phyloP scores from a whole-genome alignment of 805 yeast species.

The Pichia thaimueangensis region DNA sequence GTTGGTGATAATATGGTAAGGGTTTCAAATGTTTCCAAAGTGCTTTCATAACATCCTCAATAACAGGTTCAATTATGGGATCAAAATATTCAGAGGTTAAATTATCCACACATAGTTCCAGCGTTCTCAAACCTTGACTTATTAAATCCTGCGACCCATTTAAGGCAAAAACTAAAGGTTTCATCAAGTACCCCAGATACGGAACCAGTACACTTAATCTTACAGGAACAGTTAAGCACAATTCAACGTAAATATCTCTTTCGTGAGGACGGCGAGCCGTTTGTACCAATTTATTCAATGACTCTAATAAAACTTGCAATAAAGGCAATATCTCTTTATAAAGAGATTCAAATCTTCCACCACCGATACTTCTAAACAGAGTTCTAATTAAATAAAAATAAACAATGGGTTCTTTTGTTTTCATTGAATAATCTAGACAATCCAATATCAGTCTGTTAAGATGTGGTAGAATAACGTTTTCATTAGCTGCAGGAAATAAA shows the following conservation, averaged over 20 bases:
- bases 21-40: slow-evolving; percentile 89
- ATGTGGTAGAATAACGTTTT: slow-evolving; percentile 82
- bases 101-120: slow-evolving; percentile 94
- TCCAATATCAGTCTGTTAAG: slow-evolving; percentile 75
- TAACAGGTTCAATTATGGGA: slow-evolving; percentile 93
- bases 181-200: slow-evolving; percentile 78
- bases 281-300: slow-evolving; percentile 73
- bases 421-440: slow-evolving; percentile 71
- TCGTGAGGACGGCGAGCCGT: slow-evolving; percentile 86
- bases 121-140: slow-evolving; percentile 88
- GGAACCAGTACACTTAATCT: slow-evolving; percentile 91
- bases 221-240: slow-evolving; percentile 94
- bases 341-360: slow-evolving; percentile 89
- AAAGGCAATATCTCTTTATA: slow-evolving; percentile 92
- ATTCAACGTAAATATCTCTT: slow-evolving; percentile 88
- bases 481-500: slow-evolving; percentile 81
- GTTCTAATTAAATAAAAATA: slow-evolving; percentile 86
- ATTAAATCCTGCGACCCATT: slow-evolving; percentile 88
- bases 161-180: slow-evolving; percentile 85
- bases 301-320: slow-evolving; percentile 77
- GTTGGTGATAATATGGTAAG: slow-evolving; percentile 89
- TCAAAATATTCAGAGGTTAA: slow-evolving; percentile 94
- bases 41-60: slow-evolving; percentile 90
- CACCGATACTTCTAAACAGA: slow-evolving; percentile 89
- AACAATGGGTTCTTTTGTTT: slow-evolving; percentile 84